These are phyloP conservation scores for Carex cristatella DNA, from an alignment of 176 grass and related monocot genomes.

Conservation along the genomic window DNA sequence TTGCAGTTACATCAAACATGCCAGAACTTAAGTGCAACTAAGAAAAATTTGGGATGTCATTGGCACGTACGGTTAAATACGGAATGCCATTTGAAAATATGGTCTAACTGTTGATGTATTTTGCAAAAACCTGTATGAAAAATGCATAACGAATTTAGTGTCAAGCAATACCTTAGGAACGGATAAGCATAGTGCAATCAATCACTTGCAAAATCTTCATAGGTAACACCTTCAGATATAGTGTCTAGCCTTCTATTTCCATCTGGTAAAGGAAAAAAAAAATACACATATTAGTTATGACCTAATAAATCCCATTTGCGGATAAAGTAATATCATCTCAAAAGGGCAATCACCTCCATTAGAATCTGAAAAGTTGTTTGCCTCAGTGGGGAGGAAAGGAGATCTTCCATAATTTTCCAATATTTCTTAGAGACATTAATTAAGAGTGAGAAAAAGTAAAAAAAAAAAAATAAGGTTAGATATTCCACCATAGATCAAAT, in stretches of 20 bases:
- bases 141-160: background rate
- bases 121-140: background rate
- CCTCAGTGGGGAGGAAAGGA: conserved; percentile 76
- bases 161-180: conserved; percentile 2
- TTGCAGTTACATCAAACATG: background rate
- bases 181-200: conserved; percentile 30
- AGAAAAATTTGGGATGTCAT: background rate
- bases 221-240: conserved; percentile 88
- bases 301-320: background rate
- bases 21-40: background rate
- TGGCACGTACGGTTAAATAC: background rate
- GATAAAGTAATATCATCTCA: background rate
- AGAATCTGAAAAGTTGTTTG: conserved; percentile 70
- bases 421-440: conserved; percentile 61
- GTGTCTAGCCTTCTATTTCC: conserved; percentile 75
- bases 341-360: conserved; percentile 41
- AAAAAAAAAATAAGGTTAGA: background rate
- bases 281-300: conserved; percentile 23
- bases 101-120: background rate
- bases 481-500: background rate
- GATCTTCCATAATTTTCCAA: conserved; percentile 95
- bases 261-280: conserved; percentile 32
- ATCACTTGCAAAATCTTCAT: conserved; percentile 85
- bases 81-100: background rate
- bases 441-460: conserved; percentile 7